phyloP scores from a whole-genome alignment of 2,329 filamentous ascomycete genomes.

The Phaeoacremonium minimum region DNA sequence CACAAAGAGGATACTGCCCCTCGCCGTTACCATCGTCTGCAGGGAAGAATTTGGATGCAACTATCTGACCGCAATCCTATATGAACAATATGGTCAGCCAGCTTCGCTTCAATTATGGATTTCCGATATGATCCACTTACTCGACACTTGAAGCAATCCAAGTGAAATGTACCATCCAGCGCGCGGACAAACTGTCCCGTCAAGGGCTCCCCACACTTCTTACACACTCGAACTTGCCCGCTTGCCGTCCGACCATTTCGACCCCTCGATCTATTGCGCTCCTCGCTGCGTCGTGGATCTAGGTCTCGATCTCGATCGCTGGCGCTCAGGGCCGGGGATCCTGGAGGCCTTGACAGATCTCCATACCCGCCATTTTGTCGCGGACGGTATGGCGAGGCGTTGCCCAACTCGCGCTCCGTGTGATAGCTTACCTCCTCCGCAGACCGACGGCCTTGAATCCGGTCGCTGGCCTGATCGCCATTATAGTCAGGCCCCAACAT shows the following conservation, averaged over 20 bases:
- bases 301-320: no score
- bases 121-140: conserved; percentile 61
- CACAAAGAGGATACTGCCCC: conserved; percentile 90
- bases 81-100: conserved; percentile 7
- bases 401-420: conserved; percentile 17
- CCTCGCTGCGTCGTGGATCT: conserved; percentile 44
- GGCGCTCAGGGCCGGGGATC: conserved; percentile 30
- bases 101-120: neutral
- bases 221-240: conserved; percentile 64
- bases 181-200: conserved; percentile 96
- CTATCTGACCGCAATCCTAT: conserved; percentile 93
- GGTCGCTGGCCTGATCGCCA: conserved; percentile 32
- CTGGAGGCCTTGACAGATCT: conserved; percentile 18
- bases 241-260: conserved; percentile 52
- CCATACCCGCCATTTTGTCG: conserved; percentile 14
- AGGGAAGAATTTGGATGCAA: conserved; percentile 98
- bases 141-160: conserved; percentile 97
- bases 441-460: conserved; percentile 20
- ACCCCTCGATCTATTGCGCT: conserved; percentile 53
- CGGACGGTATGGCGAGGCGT: conserved; percentile 9
- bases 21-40: conserved; percentile 84
- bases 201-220: conserved; percentile 82
- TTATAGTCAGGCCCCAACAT: conserved; percentile 44
- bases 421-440: conserved; percentile 13
- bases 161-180: conserved; percentile 87